These are phyloP conservation scores for Collybiopsis luxurians DNA, from an alignment of 768 basidiomycete genomes.

Conservation along the genomic window DNA sequence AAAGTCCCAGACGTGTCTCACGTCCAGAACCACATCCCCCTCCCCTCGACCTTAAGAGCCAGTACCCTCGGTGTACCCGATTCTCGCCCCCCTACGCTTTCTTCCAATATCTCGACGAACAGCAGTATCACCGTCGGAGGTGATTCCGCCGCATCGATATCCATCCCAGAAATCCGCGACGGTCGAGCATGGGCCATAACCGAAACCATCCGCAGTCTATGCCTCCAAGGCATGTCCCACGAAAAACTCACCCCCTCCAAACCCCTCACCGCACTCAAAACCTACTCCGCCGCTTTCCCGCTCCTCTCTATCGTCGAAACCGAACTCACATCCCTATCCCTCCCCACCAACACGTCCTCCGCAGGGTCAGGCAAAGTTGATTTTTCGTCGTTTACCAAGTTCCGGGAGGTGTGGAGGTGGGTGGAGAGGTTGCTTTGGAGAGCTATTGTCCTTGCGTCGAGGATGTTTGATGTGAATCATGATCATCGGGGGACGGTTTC, in stretches of 20 bases:
- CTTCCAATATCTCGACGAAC: constrained; percentile 42
- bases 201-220: constrained; percentile 73
- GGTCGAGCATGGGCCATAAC: constrained; percentile 70
- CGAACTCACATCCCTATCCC: constrained; percentile 38
- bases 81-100: constrained; percentile 15
- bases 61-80: constrained; percentile 35
- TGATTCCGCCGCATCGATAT: constrained; percentile 32
- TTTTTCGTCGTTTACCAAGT: constrained; percentile 56
- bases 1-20: constrained; percentile 55
- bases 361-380: constrained; percentile 31
- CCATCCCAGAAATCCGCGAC: constrained; percentile 57
- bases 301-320: constrained; percentile 48
- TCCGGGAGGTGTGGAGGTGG: constrained; percentile 88
- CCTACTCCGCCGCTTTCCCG: constrained; percentile 54
- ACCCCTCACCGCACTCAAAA: constrained; percentile 47
- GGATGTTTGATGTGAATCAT: constrained; percentile 34
- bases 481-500: constrained; percentile 23
- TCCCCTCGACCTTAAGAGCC: constrained; percentile 38
- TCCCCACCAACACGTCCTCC: constrained; percentile 15
- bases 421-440: constrained; percentile 80
- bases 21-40: constrained; percentile 51
- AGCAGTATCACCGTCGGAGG: constrained; percentile 39
- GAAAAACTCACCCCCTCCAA: constrained; percentile 57
- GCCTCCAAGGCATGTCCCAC: constrained; percentile 81
- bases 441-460: constrained; percentile 64